These are phyloP conservation scores for Ramaria rubella DNA, from an alignment of 768 basidiomycete genomes.

Conservation along the genomic window DNA sequence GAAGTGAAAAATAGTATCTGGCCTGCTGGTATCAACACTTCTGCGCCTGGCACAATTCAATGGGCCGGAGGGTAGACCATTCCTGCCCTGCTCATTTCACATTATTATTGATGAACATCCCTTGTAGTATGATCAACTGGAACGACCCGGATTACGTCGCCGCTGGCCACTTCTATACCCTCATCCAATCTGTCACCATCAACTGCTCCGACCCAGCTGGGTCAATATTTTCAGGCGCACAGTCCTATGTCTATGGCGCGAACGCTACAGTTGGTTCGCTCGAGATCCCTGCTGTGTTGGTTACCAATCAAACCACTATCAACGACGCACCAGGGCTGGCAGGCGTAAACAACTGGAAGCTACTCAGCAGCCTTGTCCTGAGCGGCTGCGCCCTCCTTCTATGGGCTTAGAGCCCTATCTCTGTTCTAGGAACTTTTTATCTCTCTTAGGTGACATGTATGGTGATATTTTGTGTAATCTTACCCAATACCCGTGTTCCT, in stretches of 20 bases:
- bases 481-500: too few species aligned
- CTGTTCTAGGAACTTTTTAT: too few species aligned
- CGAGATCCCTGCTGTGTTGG: slow-evolving; percentile 45
- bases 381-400: neutral
- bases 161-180: slow-evolving; percentile 68
- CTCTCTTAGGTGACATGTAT: neutral
- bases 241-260: slow-evolving; percentile 57
- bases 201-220: slow-evolving; percentile 50
- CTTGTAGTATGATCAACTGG: slow-evolving; percentile 70
- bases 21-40: slow-evolving; percentile 68
- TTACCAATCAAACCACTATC: slow-evolving; percentile 53
- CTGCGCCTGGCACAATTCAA: slow-evolving; percentile 59
- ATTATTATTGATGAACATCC: neutral
- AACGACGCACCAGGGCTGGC: slow-evolving; percentile 35
- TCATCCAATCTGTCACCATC: slow-evolving; percentile 55
- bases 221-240: slow-evolving; percentile 36
- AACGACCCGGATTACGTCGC: slow-evolving; percentile 66
- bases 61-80: slow-evolving; percentile 60
- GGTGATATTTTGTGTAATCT: too few species aligned
- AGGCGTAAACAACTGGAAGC: slow-evolving; percentile 2
- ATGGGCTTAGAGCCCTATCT: neutral
- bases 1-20: slow-evolving; percentile 52
- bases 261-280: slow-evolving; percentile 36
- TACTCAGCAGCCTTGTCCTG: neutral
- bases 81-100: neutral